These are phyloP conservation scores for Peniophora sp. DNA, from an alignment of 1,284 basidiomycete genomes.

Conservation along the genomic window DNA sequence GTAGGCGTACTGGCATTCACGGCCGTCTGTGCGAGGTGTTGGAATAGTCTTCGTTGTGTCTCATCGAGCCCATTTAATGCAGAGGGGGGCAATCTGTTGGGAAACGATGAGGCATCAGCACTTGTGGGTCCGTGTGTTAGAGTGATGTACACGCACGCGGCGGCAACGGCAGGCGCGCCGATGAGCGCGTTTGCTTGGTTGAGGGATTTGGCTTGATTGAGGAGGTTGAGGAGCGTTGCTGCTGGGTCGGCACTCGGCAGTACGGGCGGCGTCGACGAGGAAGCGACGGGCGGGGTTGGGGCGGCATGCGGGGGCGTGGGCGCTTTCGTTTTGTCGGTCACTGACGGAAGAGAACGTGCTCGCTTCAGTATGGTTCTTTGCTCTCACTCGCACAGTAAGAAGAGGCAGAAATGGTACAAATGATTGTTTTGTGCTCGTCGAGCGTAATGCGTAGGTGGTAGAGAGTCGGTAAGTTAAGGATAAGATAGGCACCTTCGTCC, in stretches of 20 bases:
- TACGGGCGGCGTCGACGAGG: background rate
- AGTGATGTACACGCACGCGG: conserved; percentile 5
- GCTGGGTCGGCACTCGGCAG: background rate
- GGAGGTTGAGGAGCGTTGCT: background rate
- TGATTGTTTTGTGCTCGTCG: conserved; percentile 28
- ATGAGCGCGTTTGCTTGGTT: background rate
- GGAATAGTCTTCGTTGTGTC: conserved; percentile 59
- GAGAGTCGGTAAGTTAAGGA: conserved; percentile 47
- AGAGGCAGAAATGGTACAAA: conserved; percentile 29
- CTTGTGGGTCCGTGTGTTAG: background rate
- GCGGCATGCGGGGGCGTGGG: conserved; percentile 15
- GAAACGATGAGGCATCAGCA: conserved; percentile 10
- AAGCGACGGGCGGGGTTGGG: conserved; percentile 6
- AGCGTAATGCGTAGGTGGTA: conserved; percentile 66
- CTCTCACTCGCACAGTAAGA: conserved; percentile 21
- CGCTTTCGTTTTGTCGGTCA: conserved; percentile 31
- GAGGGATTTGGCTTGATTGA: conserved; percentile 5
- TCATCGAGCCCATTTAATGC: conserved; percentile 28
- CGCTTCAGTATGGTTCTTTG: conserved; percentile 66
- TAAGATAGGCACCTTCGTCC: conserved; percentile 72
- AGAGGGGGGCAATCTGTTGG: conserved; percentile 46
- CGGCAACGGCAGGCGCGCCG: no score
- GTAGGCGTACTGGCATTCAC: conserved; percentile 28
- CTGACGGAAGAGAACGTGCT: conserved; percentile 46
- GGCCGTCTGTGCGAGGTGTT: conserved; percentile 62